Evolutionary conservation across 2,329 filamentous ascomycete species (phyloP), one percentile per base, ranked within the genome.

Genomic region (Hypoxylon sp.): DNA sequence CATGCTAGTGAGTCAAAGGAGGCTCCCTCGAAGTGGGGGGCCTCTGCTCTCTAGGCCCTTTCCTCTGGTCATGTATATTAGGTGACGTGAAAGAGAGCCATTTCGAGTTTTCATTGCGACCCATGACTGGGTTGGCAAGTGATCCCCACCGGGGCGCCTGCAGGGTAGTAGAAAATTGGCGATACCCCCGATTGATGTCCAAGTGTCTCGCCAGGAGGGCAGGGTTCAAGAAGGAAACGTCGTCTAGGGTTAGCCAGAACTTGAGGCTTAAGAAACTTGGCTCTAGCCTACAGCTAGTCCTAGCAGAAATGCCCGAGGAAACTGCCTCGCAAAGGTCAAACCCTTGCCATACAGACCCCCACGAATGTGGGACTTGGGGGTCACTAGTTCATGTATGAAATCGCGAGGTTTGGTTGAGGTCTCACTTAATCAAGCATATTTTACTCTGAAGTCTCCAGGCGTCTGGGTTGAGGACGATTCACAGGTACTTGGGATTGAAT

Each of bases 1-100:
- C 68, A 68, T 60, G 52, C 51, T 43, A 51, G 68, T 68, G 68
- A 65, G 52, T 43, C 17, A 58, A 39, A 56, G 58, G 53, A 68
- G 64, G 51, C 52, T 62, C 48, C 46, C 26, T 59, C n/a, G 28
- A 43, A 19, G 53, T 60, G 52, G 59, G 52, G 59, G 48, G 37
- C 56, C 47, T 46, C 41, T 57, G 39, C 63, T 47, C 41, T 19
- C 39, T 26, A 15, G 17, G 44, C 39, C 39, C 26, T 46, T 37
- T 39, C 28, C 46, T 51, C 8, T 30, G 43, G 46, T 22, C 37
- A 37, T 52, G 6, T 32, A 28, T 15, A 22, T 7, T 26, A 20
- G 39, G 15, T 50, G 50, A 47, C 47, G 11, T 44, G 44, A 54
- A 49, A 30, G 44, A 50, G 50, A 61, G 17, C 50, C 64, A 61